phyloP scores from a whole-genome alignment of 176 grass and related monocot genomes.

The Eleusine indica region DNA sequence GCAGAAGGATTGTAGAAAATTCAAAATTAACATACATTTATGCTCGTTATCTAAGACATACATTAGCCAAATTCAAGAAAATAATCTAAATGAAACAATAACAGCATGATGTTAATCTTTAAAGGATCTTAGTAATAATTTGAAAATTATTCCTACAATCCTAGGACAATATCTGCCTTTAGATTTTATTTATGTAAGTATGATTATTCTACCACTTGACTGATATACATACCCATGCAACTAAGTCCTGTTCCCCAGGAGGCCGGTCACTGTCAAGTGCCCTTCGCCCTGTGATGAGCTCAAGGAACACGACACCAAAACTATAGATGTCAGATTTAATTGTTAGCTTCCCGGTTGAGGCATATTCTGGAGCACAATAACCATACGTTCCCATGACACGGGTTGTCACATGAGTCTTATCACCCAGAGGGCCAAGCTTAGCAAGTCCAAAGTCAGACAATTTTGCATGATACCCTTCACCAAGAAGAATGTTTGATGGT shows the following conservation, averaged over 20 bases:
- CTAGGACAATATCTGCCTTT: neutral
- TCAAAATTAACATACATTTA: conserved; percentile 12
- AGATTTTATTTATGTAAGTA: conserved; percentile 6
- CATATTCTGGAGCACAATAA: conserved; percentile 88
- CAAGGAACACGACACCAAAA: conserved; percentile 84
- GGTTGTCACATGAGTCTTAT: conserved; percentile 86
- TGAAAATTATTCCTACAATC: conserved; percentile 6
- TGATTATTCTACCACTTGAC: conserved; percentile 21
- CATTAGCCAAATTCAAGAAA: neutral
- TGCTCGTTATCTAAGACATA: neutral
- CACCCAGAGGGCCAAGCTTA: conserved; percentile 77
- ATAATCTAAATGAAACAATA: conserved; percentile 4
- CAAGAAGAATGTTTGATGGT: conserved; percentile 81
- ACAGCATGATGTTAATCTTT: neutral
- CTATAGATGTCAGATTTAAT: conserved; percentile 83
- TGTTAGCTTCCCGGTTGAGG: conserved; percentile 69
- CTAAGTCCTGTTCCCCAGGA: conserved; percentile 63
- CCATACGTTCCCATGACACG: conserved; percentile 84
- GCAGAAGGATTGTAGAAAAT: conserved; percentile 35
- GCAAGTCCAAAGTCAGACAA: conserved; percentile 87
- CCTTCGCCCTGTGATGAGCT: conserved; percentile 77
- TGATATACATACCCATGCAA: conserved; percentile 67
- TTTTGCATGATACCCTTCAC: conserved; percentile 68
- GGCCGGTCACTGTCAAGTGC: conserved; percentile 55
- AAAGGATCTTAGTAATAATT: neutral